Evolutionary conservation across 352 stramenopile species (phyloP).

Genomic region (Globisporangium radiosum): DNA sequence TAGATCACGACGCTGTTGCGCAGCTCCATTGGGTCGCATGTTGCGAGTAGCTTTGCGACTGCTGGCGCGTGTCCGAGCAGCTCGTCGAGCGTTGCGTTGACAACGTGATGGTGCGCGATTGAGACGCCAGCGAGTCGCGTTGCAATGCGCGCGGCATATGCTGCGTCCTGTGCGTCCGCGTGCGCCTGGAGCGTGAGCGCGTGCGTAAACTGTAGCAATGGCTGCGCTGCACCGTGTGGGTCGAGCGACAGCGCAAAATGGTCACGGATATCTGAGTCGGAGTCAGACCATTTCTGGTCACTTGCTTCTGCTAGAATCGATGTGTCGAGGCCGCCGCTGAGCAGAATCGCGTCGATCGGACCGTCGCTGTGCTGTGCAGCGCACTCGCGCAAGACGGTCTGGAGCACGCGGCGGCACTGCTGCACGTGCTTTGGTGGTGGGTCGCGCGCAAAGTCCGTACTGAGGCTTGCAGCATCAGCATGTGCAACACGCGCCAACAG

Average conservation of each 20-base stretch:
- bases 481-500: slow-evolving; percentile 31
- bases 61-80: slow-evolving; percentile 31
- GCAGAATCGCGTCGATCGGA: slow-evolving; percentile 33
- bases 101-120: slow-evolving; percentile 55
- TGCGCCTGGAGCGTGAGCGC: slow-evolving; percentile 54
- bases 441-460: slow-evolving; percentile 42
- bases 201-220: slow-evolving; percentile 45
- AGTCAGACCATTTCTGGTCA: slow-evolving; percentile 20
- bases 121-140: slow-evolving; percentile 30
- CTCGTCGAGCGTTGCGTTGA: slow-evolving; percentile 46
- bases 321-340: slow-evolving; percentile 66
- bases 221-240: slow-evolving; percentile 21
- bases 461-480: slow-evolving; percentile 23
- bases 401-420: slow-evolving; percentile 41
- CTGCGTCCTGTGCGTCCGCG: slow-evolving; percentile 27
- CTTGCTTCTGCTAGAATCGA: slow-evolving; percentile 64
- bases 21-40: slow-evolving; percentile 84
- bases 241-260: slow-evolving; percentile 39
- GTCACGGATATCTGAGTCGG: background rate
- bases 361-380: slow-evolving; percentile 20
- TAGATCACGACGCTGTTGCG: slow-evolving; percentile 86
- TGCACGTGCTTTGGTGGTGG: slow-evolving; percentile 24
- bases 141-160: slow-evolving; percentile 40
- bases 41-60: slow-evolving; percentile 48
- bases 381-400: slow-evolving; percentile 44